Percentiles rank a stretch among this genome's conserved stretches.
phyloP scores from a whole-genome alignment of 2,329 filamentous ascomycete species.

The Sporothrix protearum region DNA sequence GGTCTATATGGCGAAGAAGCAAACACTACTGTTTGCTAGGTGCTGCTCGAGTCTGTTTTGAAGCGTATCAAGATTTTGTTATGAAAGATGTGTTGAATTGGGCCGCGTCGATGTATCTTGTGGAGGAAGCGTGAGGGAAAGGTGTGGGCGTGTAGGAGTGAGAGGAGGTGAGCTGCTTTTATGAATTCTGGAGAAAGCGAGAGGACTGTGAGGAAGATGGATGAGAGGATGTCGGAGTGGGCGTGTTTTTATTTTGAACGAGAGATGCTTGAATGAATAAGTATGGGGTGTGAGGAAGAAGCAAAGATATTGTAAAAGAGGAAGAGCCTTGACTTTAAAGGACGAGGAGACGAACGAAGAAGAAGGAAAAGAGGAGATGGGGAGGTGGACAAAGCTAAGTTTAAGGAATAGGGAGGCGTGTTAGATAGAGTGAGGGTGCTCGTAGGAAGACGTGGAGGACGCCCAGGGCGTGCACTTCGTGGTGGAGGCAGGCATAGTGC shows the following conservation, averaged over 20 bases:
- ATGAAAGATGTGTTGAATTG: neutral
- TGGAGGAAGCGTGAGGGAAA: neutral
- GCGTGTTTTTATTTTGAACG: neutral
- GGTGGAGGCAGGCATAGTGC: neutral
- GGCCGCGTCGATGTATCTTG: neutral
- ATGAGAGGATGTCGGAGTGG: neutral
- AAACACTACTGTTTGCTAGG: neutral
- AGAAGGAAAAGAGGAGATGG: constrained; percentile 8
- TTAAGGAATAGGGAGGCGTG: constrained; percentile 23
- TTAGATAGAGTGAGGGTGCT: constrained; percentile 2
- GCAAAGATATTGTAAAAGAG: neutral
- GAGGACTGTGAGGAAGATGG: neutral
- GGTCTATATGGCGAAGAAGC: neutral
- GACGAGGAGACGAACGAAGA: neutral
- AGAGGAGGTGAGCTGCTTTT: neutral
- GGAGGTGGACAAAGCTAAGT: constrained; percentile 23
- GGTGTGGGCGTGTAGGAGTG: neutral
- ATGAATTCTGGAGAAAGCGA: neutral
- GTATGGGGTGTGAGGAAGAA: neutral
- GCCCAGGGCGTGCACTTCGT: neutral
- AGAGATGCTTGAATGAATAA: neutral
- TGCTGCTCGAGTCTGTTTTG: neutral
- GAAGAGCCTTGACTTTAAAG: neutral
- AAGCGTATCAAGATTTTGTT: neutral
- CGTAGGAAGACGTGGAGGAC: constrained; percentile 8